Evolutionary conservation across 306 rosid species (phyloP), one percentile per base, ranked within the genome.

Genomic region (Castanospermum australe): DNA sequence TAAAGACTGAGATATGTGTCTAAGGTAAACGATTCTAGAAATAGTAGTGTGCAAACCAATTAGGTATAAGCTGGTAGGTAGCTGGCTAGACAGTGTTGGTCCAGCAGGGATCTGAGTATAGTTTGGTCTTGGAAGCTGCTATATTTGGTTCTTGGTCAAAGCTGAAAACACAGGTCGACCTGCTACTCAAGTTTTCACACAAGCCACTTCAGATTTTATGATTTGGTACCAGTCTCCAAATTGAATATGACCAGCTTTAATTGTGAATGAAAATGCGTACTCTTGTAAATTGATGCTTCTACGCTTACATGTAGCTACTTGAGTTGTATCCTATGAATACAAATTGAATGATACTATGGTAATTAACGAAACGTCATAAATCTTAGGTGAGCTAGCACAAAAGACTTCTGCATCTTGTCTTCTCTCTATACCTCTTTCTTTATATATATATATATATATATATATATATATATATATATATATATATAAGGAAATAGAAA

Each of bases 221-320:
- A 28, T 60, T 61, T 45, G n/a, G 79, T 3, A 61, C 1, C 20
- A 33, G 42, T 73, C 61, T 61, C 21, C 79, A 61, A 61, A 18
- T 47, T 75, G 48, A 18, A 75, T 45, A 74, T 60, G 33, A 74
- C 69, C 79, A 59, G 3, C 42, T 57, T 71, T n/a, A n/a, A n/a
- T n/a, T 56, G 8, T 6, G 21, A 45, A 7, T 25, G 14, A 42
- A 41, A 67, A 24, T 22, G 56, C 55, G 22, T n/a, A n/a, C n/a
- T 45, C 25, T 69, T 48, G 44, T 30, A 70, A 6, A 56, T 38
- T 14, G 12, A 73, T 22, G 38, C 51, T 52, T 54, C 65, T 54
- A 52, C 25, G 20, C 20, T 59, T 59, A 59, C 14, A 38, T 2
- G 15, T 4, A 28, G 65, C 18, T 59, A 15, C 9, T 1, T 59